Percentiles rank a stretch among this genome's conserved stretches.
Evolutionary conservation across 768 basidiomycete genomes (phyloP).

Genomic region (Vararia minispora): DNA sequence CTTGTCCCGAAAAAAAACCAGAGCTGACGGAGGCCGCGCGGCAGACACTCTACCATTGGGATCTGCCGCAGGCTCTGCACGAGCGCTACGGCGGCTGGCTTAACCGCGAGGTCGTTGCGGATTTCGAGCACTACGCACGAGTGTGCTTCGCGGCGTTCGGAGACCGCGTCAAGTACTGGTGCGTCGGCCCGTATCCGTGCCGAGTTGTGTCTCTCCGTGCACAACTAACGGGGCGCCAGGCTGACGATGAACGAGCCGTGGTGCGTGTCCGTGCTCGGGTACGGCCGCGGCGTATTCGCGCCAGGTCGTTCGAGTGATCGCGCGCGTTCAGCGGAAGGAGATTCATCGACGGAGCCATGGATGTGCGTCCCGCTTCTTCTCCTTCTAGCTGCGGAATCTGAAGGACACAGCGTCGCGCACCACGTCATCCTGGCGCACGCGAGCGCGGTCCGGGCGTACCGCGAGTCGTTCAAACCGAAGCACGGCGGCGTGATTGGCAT

Average conservation of each 20-base stretch:
- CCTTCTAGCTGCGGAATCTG: conserved; percentile 1
- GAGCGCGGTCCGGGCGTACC: conserved; percentile 52
- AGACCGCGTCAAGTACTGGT: conserved; percentile 70
- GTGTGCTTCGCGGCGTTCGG: conserved; percentile 64
- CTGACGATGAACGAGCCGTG: conserved; percentile 71
- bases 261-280: conserved; percentile 61
- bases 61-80: conserved; percentile 63
- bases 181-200: conserved; percentile 6
- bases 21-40: background rate
- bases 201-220: conserved; percentile 6
- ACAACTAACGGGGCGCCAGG: conserved; percentile 27
- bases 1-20: background rate
- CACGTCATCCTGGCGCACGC: conserved; percentile 62
- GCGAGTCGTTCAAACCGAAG: conserved; percentile 47
- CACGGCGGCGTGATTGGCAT: conserved; percentile 70
- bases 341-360: conserved; percentile 60
- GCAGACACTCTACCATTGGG: conserved; percentile 71
- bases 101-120: conserved; percentile 58
- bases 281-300: conserved; percentile 60
- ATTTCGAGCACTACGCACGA: conserved; percentile 48
- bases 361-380: conserved; percentile 32
- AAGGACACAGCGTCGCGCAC: conserved; percentile 56
- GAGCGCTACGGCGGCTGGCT: conserved; percentile 71
- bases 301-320: conserved; percentile 62
- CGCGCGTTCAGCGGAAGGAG: conserved; percentile 42